phyloP scores from a whole-genome alignment of 2,329 filamentous ascomycete species.

The Phialophora tarda region DNA sequence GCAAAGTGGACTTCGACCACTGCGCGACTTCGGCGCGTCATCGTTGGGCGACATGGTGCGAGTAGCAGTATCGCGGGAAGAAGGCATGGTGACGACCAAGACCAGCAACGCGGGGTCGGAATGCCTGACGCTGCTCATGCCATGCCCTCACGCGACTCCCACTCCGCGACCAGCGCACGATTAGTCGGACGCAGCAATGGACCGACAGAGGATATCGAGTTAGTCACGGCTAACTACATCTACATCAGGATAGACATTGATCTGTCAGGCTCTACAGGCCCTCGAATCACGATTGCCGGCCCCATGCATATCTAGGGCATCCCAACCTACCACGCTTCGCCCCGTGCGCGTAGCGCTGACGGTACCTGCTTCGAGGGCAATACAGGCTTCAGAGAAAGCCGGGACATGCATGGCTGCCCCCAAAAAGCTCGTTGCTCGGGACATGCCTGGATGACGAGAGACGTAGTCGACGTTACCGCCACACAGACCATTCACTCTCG shows the following conservation, averaged over 20 bases:
- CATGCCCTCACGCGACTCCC: background rate
- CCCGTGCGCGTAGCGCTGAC: conserved; percentile 19
- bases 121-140: background rate
- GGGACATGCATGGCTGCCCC: background rate
- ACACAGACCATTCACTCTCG: background rate
- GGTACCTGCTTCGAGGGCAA: conserved; percentile 14
- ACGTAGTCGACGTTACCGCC: background rate
- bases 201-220: background rate
- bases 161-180: conserved; percentile 1
- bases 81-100: background rate
- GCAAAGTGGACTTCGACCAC: conserved; percentile 6
- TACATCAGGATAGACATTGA: conserved; percentile 14
- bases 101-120: conserved; percentile 1
- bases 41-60: background rate
- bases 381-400: background rate
- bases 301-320: background rate
- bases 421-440: background rate
- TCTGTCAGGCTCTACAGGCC: conserved; percentile 14
- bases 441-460: conserved; percentile 11
- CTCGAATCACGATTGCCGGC: conserved; percentile 8
- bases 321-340: conserved; percentile 9
- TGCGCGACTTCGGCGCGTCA: background rate
- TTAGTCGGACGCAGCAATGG: background rate
- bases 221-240: conserved; percentile 1
- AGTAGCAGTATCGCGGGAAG: background rate